phyloP scores from a whole-genome alignment of 1,284 basidiomycete genomes.

The Meira nashicola region DNA sequence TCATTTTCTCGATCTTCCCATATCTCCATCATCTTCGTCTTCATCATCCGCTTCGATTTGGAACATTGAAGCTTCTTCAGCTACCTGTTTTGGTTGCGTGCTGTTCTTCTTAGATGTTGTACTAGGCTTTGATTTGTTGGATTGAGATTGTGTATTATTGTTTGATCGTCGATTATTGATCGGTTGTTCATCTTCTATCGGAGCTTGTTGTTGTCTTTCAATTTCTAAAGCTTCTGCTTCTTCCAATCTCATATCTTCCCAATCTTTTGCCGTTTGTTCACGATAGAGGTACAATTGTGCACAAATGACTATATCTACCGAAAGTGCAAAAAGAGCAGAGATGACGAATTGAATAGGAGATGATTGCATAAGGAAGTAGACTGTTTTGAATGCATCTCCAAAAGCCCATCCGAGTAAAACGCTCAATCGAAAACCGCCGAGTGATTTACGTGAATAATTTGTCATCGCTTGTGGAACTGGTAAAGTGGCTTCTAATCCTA shows the following conservation, averaged over 20 bases:
- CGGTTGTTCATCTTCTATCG: background rate
- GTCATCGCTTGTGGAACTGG: slow-evolving; percentile 35
- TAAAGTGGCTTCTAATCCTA: slow-evolving; percentile 57
- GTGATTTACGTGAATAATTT: slow-evolving; percentile 67
- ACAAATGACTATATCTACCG: slow-evolving; percentile 48
- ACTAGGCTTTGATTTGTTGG: too few relatives aligned
- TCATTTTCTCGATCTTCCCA: background rate
- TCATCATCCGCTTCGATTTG: slow-evolving; percentile 29
- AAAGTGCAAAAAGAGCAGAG: slow-evolving; percentile 45
- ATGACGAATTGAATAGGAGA: slow-evolving; percentile 34
- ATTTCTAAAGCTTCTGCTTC: slow-evolving; percentile 13
- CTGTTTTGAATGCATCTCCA: slow-evolving; percentile 54
- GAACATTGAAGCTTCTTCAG: background rate
- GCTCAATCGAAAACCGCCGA: slow-evolving; percentile 76
- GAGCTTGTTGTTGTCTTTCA: background rate
- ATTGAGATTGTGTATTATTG: too few relatives aligned
- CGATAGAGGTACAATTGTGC: slow-evolving; percentile 47
- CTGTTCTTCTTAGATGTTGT: background rate
- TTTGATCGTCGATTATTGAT: background rate
- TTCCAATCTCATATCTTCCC: slow-evolving; percentile 17
- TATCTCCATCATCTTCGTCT: slow-evolving; percentile 15
- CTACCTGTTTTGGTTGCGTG: background rate
- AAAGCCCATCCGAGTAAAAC: slow-evolving; percentile 61
- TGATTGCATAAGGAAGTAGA: slow-evolving; percentile 24
- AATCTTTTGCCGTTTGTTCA: slow-evolving; percentile 41